Conservation (phyloP, 108 stramenopile species). For the Nannochloropsis gaditana region DNA sequence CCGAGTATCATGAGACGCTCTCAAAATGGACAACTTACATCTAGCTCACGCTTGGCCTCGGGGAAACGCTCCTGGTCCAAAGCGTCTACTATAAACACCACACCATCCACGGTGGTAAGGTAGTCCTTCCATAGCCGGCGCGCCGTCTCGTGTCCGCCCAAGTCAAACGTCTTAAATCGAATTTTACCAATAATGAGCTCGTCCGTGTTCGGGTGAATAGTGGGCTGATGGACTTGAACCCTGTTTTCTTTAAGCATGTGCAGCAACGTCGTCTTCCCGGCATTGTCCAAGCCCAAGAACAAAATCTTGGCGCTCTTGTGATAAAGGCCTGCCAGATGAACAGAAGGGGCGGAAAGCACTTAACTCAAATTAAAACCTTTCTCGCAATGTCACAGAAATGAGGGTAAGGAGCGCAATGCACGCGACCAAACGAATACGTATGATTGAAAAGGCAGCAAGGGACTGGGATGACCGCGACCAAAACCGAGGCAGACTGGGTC, state of each 20-base stretch:
- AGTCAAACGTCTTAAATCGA: slow-evolving; percentile 88
- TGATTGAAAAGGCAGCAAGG: neutral
- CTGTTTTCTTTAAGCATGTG: slow-evolving; percentile 94
- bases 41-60: slow-evolving; percentile 97
- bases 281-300: slow-evolving; percentile 98
- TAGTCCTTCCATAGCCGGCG: slow-evolving; percentile 84
- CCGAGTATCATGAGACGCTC: slow-evolving; percentile 61
- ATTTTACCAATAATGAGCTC: slow-evolving; percentile 72
- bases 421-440: neutral
- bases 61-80: slow-evolving; percentile 87
- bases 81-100: slow-evolving; percentile 92
- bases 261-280: slow-evolving; percentile 94
- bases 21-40: slow-evolving; percentile 48
- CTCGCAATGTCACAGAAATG: too few species aligned
- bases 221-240: slow-evolving; percentile 87
- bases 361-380: neutral
- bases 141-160: slow-evolving; percentile 89
- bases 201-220: slow-evolving; percentile 71
- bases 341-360: neutral
- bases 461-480: neutral
- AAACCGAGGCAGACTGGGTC: neutral
- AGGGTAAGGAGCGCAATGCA: too few species aligned
- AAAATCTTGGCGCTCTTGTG: slow-evolving; percentile 99
- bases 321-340: slow-evolving; percentile 70
- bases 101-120: slow-evolving; percentile 94